These are phyloP conservation scores for Fusarium metavorans DNA, from an alignment of 2,329 filamentous ascomycete genomes.

Conservation along the genomic window DNA sequence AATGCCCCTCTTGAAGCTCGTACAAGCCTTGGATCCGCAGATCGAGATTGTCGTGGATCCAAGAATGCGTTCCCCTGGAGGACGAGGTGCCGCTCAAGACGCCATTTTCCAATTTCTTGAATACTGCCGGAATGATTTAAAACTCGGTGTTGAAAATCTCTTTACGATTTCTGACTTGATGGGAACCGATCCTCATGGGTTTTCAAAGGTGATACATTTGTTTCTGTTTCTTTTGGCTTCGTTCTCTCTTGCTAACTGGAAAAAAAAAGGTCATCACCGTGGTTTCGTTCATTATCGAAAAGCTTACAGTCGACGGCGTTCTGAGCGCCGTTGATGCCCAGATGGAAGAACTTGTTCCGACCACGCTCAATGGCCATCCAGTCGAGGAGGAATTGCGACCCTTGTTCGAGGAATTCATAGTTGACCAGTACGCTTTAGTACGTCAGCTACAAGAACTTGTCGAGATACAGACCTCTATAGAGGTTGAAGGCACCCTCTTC, in stretches of 20 bases:
- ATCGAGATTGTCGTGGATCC: not conserved
- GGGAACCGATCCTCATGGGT: not conserved
- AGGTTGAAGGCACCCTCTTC: not conserved
- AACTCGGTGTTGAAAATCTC: not conserved
- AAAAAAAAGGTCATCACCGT: not conserved
- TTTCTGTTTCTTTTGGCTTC: not conserved
- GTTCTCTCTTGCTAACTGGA: not conserved
- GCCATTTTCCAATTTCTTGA: not conserved
- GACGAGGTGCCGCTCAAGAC: not conserved
- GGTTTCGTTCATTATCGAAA: not conserved
- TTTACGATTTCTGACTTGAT: not conserved
- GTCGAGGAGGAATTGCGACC: not conserved
- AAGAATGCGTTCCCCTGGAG: not conserved
- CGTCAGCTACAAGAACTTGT: not conserved
- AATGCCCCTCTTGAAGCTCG: not conserved
- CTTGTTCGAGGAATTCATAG: not conserved
- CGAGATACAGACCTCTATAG: not conserved
- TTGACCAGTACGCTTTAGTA: not conserved
- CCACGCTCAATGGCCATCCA: not conserved
- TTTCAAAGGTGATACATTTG: not conserved
- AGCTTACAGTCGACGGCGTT: not conserved
- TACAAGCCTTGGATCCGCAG: not conserved
- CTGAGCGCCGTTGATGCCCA: not conserved
- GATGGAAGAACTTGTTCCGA: not conserved
- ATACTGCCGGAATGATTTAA: not conserved